A percentile compares a stretch with the other conserved stretches of the same genome.
These are phyloP conservation scores for Tuber magnatum DNA, from an alignment of 495 filamentous ascomycete species.

Conservation along the genomic window DNA sequence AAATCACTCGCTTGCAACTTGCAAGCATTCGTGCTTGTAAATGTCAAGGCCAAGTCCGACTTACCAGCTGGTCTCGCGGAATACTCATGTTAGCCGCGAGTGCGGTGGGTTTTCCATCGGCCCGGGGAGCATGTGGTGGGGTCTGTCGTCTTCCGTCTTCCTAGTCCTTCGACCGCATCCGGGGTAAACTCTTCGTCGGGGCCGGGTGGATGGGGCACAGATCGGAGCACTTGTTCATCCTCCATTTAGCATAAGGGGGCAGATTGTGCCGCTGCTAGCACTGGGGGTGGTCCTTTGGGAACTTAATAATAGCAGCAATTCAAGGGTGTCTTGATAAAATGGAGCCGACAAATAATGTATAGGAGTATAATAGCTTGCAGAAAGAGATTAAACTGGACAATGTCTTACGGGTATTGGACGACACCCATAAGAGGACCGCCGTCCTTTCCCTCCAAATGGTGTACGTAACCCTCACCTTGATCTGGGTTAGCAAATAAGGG, in stretches of 20 bases:
- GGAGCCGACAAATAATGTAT: too few relatives aligned
- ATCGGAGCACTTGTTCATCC: neutral
- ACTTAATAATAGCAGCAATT: neutral
- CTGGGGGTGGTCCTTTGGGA: neutral
- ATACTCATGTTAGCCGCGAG: neutral
- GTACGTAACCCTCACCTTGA: neutral
- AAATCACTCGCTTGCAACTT: neutral
- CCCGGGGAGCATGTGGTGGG: neutral
- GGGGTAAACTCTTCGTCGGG: neutral
- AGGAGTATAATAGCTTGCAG: too few relatives aligned
- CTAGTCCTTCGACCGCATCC: neutral
- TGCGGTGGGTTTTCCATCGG: neutral
- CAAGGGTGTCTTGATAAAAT: neutral
- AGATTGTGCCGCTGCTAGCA: neutral
- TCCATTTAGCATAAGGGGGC: neutral
- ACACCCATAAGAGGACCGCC: neutral
- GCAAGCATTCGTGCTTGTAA: neutral
- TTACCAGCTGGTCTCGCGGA: neutral
- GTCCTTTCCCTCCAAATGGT: neutral
- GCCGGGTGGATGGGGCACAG: too few relatives aligned
- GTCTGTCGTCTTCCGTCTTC: neutral
- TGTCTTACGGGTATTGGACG: neutral
- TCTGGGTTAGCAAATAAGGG: neutral
- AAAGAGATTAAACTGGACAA: neutral
- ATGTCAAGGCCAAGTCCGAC: neutral